A percentile compares a stretch with the other conserved stretches of the same genome.
phyloP scores from a whole-genome alignment of 768 basidiomycete genomes.

The Calocera cornea region DNA sequence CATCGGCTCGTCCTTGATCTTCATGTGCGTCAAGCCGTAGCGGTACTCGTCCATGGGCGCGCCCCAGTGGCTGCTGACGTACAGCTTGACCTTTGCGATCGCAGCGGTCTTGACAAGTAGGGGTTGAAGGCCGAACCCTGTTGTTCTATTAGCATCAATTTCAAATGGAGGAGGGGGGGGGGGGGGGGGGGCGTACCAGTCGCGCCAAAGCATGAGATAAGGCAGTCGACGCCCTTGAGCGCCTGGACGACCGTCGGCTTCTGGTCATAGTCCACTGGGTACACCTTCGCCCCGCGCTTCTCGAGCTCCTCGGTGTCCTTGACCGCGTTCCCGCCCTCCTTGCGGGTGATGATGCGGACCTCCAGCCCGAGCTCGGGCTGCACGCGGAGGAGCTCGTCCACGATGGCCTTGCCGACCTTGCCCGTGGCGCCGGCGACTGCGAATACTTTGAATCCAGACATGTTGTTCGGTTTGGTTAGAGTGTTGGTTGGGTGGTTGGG shows the following conservation, averaged over 20 bases:
- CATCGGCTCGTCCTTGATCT: constrained; percentile 1
- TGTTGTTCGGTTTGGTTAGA: neutral
- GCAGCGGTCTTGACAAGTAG: neutral
- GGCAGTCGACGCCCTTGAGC: neutral
- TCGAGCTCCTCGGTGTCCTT: neutral
- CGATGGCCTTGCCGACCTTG: neutral
- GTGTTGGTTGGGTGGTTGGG: neutral
- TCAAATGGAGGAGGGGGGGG: neutral
- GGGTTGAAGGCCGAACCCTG: neutral
- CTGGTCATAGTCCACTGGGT: neutral
- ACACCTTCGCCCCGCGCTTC: neutral
- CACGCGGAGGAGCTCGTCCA: neutral
- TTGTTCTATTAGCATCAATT: neutral
- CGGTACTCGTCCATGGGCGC: constrained; percentile 4
- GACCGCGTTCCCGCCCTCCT: neutral
- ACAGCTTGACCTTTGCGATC: neutral
- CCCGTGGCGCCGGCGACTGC: neutral
- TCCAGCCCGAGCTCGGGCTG: neutral
- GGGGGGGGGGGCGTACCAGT: neutral
- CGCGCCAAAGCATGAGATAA: neutral
- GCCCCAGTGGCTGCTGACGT: constrained; percentile 1
- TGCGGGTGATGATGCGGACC: neutral
- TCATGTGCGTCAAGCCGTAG: constrained; percentile 1
- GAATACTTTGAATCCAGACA: constrained; percentile 2
- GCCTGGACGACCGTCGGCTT: neutral